Evolutionary conservation across 352 stramenopile species (phyloP), one percentile per base, ranked within the genome.

Genomic region (Sclerospora graminicola): DNA sequence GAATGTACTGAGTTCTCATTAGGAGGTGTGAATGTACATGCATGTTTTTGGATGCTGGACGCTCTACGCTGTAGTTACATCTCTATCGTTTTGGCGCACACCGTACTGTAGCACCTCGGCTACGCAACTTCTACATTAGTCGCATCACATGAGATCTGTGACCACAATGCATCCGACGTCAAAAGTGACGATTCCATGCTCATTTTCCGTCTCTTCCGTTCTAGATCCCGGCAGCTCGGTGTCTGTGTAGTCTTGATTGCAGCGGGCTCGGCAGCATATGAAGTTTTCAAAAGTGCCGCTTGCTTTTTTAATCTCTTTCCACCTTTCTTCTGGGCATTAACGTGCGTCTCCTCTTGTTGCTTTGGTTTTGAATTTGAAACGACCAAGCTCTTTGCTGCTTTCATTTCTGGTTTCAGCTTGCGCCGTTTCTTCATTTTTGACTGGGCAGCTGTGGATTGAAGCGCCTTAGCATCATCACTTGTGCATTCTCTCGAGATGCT

Each of bases 91-190:
- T n/a, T n/a, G n/a, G n/a, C n/a, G n/a, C n/a, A n/a, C n/a, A n/a
- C n/a, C n/a, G n/a, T n/a, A n/a, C n/a, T n/a, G n/a, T n/a, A n/a
- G n/a, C n/a, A n/a, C 21, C 6, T 26, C 21, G 21, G 6, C 21
- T 26, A 26, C 21, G 21, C 21, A 7, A 26, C 21, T 26, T 26
- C 21, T 26, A 26, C 4, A 26, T 26, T 26, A 6, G 21, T 26
- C 21, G 21, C 21, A 26, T 85, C 71, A 3, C 51, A 70, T 8
- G 67, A 81, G 39, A 83, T 77, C 42, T 83, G 51, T 16, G 57
- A 80, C 73, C 73, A 86, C 44, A 86, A 79, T 30, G 66, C 57
- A 39, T 86, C 73, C 8, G 69, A 72, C 11, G 59, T 60, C 23
- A 86, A 48, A 18, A 86, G 47, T 6, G 65, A 69, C 45, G 73